Evolutionary conservation across 2,329 filamentous ascomycete genomes (phyloP), one percentile per base, ranked within the genome.

Genomic region (Emmonsiellopsis sp.): DNA sequence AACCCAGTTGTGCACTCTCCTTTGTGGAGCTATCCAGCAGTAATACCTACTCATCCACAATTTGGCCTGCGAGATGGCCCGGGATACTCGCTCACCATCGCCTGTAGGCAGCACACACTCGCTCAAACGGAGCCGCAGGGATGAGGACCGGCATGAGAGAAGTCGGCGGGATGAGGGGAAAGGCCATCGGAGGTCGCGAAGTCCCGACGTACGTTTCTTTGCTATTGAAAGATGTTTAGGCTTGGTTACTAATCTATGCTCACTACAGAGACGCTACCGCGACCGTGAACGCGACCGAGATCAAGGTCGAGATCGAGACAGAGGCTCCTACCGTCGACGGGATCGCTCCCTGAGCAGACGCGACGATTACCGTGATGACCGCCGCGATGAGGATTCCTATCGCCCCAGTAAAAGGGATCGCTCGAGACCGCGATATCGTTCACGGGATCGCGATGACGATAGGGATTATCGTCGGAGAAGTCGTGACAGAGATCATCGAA

Each of bases 31-130:
- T 31, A 48, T 49, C 49, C 42, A 43, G 42, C 66, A 69, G 71
- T 74, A 74, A 73, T 67, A 71, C 71, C 73, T 71, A 73, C 70
- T 72, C 63, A 71, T 71, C 66, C 42, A 52, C 33, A 55, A 52
- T 69, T 77, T 76, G 72, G 75, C 77, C 70, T 75, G 71, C 72
- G 74, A 74, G 64, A 81, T 81, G 78, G 77, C 76, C 76, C 77
- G 78, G 76, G 78, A 80, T 71, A 76, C 76, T 77, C 79, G 87
- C 87, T 92, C 87, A 91, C 88, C 87, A 87, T 89, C 86, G 84
- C 86, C 86, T 85, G 84, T 85, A 90, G 87, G 86, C 83, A 89
- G 86, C 79, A 84, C 87, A 69, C 79, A 81, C 72, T 82, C 84
- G 67, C 84, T 83, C 75, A 86, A 82, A 74, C 81, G 83, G 57